Evolutionary conservation across 257 asterid species (phyloP).

Genomic region (Gynochthodes officinalis): DNA sequence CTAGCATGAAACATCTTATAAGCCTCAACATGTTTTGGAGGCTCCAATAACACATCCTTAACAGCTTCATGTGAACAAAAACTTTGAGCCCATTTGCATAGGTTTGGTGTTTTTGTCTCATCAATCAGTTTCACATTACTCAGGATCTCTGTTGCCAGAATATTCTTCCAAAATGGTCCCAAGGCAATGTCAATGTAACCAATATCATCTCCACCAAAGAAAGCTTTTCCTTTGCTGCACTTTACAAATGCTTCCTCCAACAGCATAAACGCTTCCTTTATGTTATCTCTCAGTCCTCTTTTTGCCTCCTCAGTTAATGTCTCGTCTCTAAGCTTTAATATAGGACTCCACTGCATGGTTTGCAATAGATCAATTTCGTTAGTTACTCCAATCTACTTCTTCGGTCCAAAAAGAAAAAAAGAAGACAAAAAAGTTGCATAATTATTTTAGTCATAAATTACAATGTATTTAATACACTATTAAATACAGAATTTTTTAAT

Average conservation of each 20-base stretch:
- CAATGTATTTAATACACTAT: too few relatives aligned
- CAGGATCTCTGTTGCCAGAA: background rate
- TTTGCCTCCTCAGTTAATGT: background rate
- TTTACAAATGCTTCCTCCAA: background rate
- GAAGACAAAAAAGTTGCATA: too few relatives aligned
- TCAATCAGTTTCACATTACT: background rate
- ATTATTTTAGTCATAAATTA: too few relatives aligned
- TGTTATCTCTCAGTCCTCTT: background rate
- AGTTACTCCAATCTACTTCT: too few relatives aligned
- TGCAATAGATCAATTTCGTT: background rate
- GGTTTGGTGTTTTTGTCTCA: background rate
- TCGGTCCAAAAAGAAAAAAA: too few relatives aligned
- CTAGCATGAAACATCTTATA: background rate
- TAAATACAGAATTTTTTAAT: too few relatives aligned
- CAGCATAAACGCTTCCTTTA: background rate
- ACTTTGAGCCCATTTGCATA: background rate
- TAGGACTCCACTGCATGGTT: background rate
- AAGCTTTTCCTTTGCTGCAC: background rate
- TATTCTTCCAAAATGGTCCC: background rate
- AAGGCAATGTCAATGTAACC: constrained; percentile 9
- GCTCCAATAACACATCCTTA: background rate
- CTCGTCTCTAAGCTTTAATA: background rate
- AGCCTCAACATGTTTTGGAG: background rate
- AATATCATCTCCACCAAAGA: constrained; percentile 6
- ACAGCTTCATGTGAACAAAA: constrained; percentile 2